Evolutionary conservation across 139 green algal genomes (phyloP).

Genomic region (Chlamydomonas sp.): DNA sequence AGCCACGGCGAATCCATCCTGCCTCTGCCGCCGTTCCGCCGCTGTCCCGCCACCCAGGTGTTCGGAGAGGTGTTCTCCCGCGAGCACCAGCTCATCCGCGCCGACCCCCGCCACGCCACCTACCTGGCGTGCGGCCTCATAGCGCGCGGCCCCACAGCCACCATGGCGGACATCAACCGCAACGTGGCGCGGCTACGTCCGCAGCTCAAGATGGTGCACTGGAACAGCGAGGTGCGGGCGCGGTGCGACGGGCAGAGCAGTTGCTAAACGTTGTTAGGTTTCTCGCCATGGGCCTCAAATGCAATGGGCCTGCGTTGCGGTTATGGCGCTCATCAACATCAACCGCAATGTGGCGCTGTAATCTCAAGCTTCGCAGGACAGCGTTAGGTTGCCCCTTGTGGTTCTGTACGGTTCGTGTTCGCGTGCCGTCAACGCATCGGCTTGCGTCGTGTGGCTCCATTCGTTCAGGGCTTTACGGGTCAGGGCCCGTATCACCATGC

Average conservation of each 20-base stretch:
- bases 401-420: too few relatives aligned
- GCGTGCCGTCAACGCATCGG: too few relatives aligned
- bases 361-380: too few relatives aligned
- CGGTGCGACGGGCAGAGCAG: neutral
- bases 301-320: neutral
- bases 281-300: neutral
- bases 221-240: slow-evolving; percentile 75
- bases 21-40: neutral
- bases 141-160: slow-evolving; percentile 60
- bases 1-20: neutral
- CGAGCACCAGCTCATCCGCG: slow-evolving; percentile 73
- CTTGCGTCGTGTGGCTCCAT: too few relatives aligned
- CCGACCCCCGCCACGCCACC: slow-evolving; percentile 66
- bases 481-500: too few relatives aligned
- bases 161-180: slow-evolving; percentile 74
- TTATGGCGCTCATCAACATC: neutral
- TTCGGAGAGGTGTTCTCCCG: slow-evolving; percentile 76
- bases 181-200: slow-evolving; percentile 70
- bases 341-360: too few relatives aligned
- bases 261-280: neutral
- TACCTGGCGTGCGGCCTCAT: slow-evolving; percentile 82
- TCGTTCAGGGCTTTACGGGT: too few relatives aligned
- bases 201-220: slow-evolving; percentile 75
- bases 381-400: too few relatives aligned
- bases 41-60: slow-evolving; percentile 51